Conservation (phyloP, 352 stramenopile species). For the Thraustotheca clavata region DNA sequence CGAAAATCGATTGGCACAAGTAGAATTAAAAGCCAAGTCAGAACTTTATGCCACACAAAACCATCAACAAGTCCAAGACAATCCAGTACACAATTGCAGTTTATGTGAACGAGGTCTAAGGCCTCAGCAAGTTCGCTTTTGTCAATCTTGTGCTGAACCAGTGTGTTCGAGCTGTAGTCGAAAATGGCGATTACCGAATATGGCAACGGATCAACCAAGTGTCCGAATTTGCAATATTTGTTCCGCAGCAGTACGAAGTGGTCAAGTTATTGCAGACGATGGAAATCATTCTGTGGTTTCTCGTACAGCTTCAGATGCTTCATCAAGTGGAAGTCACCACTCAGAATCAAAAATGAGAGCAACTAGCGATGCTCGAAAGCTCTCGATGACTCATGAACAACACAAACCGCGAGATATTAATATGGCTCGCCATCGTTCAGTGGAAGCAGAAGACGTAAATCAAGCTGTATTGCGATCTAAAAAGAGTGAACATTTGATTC, state of each 20-base stretch:
- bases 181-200: background rate
- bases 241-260: background rate
- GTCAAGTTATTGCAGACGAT: background rate
- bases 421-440: too few species aligned
- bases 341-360: too few species aligned
- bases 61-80: too few species aligned
- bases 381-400: too few species aligned
- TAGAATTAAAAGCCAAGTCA: background rate
- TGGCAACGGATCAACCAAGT: background rate
- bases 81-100: background rate
- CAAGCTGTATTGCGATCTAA: too few species aligned
- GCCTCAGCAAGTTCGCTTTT: background rate
- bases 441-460: too few species aligned
- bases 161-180: background rate
- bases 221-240: constrained; percentile 6
- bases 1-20: background rate
- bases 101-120: background rate
- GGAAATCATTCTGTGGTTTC: background rate
- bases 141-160: background rate
- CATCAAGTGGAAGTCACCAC: background rate
- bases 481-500: background rate
- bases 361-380: too few species aligned
- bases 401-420: too few species aligned
- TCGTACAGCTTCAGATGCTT: background rate
- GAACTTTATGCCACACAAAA: too few species aligned